Percentiles rank a stretch among this genome's conserved stretches.
These are phyloP conservation scores for Malus sylvestris DNA, from an alignment of 306 rosid genomes.

Conservation along the genomic window DNA sequence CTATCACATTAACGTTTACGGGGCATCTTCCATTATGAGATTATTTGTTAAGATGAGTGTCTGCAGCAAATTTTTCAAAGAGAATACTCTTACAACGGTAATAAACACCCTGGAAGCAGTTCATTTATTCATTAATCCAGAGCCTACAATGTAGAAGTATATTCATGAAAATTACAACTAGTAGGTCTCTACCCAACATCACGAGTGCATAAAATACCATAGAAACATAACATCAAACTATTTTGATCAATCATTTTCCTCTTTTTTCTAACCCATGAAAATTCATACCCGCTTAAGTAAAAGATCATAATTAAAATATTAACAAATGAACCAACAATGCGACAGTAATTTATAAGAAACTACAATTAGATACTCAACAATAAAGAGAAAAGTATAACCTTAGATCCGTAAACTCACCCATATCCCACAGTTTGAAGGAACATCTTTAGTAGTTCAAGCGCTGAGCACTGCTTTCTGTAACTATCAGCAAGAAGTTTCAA, in stretches of 20 bases:
- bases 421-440: constrained; percentile 68
- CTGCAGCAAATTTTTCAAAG: not conserved
- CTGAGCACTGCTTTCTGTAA: constrained; percentile 80
- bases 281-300: not conserved
- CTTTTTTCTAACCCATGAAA: not conserved
- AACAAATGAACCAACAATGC: not conserved
- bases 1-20: not conserved
- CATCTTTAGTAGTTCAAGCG: constrained; percentile 79
- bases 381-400: not conserved
- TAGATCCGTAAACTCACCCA: constrained; percentile 40
- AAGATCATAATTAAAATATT: not conserved
- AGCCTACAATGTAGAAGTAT: not conserved
- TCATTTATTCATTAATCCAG: not conserved
- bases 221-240: not conserved
- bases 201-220: not conserved
- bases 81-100: not conserved
- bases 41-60: not conserved
- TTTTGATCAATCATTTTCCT: not conserved
- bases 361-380: not conserved
- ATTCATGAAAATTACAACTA: not conserved
- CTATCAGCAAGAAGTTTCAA: constrained; percentile 75
- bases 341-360: not conserved
- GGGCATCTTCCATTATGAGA: not conserved
- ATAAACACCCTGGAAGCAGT: not conserved
- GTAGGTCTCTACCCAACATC: not conserved